Conservation (phyloP, 257 asterid species). For the Lavandula angustifolia region DNA sequence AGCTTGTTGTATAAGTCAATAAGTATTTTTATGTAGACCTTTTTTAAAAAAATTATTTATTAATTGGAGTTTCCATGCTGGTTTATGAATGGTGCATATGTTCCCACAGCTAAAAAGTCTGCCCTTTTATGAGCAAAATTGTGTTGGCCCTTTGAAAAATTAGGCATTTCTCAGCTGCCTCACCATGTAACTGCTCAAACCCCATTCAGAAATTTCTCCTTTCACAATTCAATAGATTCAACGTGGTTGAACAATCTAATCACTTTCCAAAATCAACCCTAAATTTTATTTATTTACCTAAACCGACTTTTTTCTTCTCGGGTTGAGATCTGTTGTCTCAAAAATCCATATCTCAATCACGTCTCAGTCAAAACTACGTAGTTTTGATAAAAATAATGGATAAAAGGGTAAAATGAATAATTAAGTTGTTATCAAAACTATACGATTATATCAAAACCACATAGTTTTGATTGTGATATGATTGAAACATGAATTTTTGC, state of each 20-base stretch:
- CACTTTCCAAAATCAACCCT: slow-evolving; percentile 12
- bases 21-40: neutral
- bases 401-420: no score
- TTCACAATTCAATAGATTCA: slow-evolving; percentile 10
- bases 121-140: slow-evolving; percentile 32
- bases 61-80: slow-evolving; percentile 1
- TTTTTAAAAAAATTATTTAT: neutral
- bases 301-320: no score
- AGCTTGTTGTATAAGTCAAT: slow-evolving; percentile 43
- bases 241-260: neutral
- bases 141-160: slow-evolving; percentile 38
- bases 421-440: no score
- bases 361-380: no score
- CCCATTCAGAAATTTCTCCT: neutral
- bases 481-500: no score
- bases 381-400: no score
- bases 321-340: no score
- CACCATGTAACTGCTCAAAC: slow-evolving; percentile 23
- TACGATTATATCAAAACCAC: no score
- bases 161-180: slow-evolving; percentile 36
- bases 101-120: slow-evolving; percentile 33
- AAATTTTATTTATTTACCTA: no score
- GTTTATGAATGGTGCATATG: slow-evolving; percentile 31
- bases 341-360: no score
- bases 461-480: no score